phyloP scores from a whole-genome alignment of 768 basidiomycete species.

The Tylopilus subfusipes region DNA sequence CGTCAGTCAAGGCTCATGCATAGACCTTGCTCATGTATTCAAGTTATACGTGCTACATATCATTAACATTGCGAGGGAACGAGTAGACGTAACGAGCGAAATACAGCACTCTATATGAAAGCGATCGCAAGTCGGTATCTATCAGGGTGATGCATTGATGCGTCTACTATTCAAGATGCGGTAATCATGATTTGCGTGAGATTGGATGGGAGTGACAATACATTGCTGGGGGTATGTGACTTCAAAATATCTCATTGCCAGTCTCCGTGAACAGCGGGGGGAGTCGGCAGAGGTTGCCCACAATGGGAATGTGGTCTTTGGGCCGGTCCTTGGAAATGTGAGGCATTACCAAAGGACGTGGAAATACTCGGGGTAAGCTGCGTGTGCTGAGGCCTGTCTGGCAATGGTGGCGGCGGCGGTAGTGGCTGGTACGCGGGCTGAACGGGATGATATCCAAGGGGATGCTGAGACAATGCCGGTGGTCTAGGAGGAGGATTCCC shows the following conservation, averaged over 20 bases:
- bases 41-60: slow-evolving; percentile 15
- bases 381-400: slow-evolving; percentile 27
- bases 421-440: slow-evolving; percentile 38
- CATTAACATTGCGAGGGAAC: not conserved
- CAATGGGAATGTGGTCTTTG: slow-evolving; percentile 38
- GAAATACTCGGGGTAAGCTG: slow-evolving; percentile 26
- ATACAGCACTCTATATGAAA: slow-evolving; percentile 22
- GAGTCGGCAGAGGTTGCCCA: slow-evolving; percentile 28
- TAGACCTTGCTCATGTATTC: slow-evolving; percentile 3
- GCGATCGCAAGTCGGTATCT: not conserved
- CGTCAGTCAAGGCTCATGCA: slow-evolving; percentile 3
- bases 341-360: slow-evolving; percentile 21
- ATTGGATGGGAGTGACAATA: slow-evolving; percentile 11
- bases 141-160: slow-evolving; percentile 5
- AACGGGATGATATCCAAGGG: slow-evolving; percentile 40
- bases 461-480: slow-evolving; percentile 51
- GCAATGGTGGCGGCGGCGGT: slow-evolving; percentile 34
- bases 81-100: slow-evolving; percentile 1
- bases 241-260: slow-evolving; percentile 26
- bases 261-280: slow-evolving; percentile 21
- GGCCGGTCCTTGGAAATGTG: slow-evolving; percentile 39
- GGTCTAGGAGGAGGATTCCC: slow-evolving; percentile 36
- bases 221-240: slow-evolving; percentile 11
- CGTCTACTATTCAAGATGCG: slow-evolving; percentile 10
- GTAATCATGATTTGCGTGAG: slow-evolving; percentile 11